Evolutionary conservation across 2,329 filamentous ascomycete species (phyloP).

Genomic region (Epichloe festucae): DNA sequence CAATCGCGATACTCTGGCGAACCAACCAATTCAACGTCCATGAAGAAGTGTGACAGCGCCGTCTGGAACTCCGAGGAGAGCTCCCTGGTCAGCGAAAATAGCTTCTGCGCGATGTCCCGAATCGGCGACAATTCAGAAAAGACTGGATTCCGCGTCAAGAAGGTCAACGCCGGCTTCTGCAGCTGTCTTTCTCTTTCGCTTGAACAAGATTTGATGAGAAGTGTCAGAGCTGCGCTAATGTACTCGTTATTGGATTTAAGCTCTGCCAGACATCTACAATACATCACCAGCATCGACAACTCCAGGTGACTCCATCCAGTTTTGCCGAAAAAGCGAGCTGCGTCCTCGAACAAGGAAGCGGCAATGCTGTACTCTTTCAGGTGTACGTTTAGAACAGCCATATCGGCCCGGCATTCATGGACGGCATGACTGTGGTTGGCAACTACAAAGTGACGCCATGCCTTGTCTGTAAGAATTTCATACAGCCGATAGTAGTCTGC

Average conservation of each 20-base stretch:
- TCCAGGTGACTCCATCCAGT: slow-evolving; percentile 71
- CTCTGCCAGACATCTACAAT: slow-evolving; percentile 67
- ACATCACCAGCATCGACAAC: slow-evolving; percentile 72
- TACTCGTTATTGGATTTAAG: slow-evolving; percentile 69
- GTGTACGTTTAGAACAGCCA: slow-evolving; percentile 73
- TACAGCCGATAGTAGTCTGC: slow-evolving; percentile 55
- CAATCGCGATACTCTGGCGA: slow-evolving; percentile 56
- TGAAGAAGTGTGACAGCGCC: slow-evolving; percentile 62
- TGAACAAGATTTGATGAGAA: slow-evolving; percentile 54
- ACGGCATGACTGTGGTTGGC: slow-evolving; percentile 68
- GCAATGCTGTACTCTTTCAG: slow-evolving; percentile 62
- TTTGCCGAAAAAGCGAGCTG: slow-evolving; percentile 67
- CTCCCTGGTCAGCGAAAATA: slow-evolving; percentile 32
- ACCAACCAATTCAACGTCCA: slow-evolving; percentile 51
- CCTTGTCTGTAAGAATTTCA: slow-evolving; percentile 70
- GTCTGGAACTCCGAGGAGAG: slow-evolving; percentile 48
- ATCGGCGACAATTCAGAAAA: slow-evolving; percentile 25
- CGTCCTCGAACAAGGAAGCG: slow-evolving; percentile 62
- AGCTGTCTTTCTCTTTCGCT: slow-evolving; percentile 37
- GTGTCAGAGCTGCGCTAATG: slow-evolving; percentile 58
- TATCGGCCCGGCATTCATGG: slow-evolving; percentile 66
- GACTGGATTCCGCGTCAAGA: slow-evolving; percentile 5
- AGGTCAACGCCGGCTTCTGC: slow-evolving; percentile 17
- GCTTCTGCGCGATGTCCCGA: slow-evolving; percentile 32
- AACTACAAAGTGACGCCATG: slow-evolving; percentile 69